These are phyloP conservation scores for Combretum micranthum DNA, from an alignment of 345 rosid species.

Conservation along the genomic window DNA sequence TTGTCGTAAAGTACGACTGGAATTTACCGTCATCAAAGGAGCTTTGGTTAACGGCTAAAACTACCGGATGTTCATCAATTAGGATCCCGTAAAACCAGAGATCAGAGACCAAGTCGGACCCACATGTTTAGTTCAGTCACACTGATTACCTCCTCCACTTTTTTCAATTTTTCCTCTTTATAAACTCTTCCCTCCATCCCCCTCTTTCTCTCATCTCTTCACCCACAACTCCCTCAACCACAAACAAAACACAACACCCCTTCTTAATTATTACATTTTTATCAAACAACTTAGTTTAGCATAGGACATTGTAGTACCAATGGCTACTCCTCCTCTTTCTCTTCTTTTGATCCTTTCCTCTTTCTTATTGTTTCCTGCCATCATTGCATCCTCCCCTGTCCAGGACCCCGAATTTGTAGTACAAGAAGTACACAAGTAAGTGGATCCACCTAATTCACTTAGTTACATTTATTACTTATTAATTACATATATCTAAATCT, in stretches of 20 bases:
- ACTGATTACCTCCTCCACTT: conserved; percentile 12
- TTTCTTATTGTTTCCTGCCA: conserved; percentile 11
- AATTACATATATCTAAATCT: no score
- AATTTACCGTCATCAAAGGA: background rate
- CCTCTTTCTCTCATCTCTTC: background rate
- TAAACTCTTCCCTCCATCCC: conserved; percentile 13
- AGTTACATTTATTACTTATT: no score
- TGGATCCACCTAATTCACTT: no score
- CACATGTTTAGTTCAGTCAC: conserved; percentile 26
- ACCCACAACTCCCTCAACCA: conserved; percentile 5
- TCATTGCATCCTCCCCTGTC: conserved; percentile 38
- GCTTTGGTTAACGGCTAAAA: conserved; percentile 31
- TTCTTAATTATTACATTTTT: background rate
- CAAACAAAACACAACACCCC: conserved; percentile 1
- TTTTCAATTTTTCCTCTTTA: conserved; percentile 18
- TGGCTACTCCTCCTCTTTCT: conserved; percentile 7
- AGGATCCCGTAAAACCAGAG: conserved; percentile 42
- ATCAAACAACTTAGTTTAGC: background rate
- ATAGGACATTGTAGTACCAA: background rate
- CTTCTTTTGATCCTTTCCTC: conserved; percentile 30
- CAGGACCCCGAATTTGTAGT: conserved; percentile 51
- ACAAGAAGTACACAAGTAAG: conserved; percentile 57
- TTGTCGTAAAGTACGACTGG: no score
- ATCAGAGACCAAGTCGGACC: conserved; percentile 39
- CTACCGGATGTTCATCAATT: conserved; percentile 9